Evolutionary conservation across 371 early-diverging fungal genomes (phyloP).

Genomic region (Polyrhizophydium stewartii): DNA sequence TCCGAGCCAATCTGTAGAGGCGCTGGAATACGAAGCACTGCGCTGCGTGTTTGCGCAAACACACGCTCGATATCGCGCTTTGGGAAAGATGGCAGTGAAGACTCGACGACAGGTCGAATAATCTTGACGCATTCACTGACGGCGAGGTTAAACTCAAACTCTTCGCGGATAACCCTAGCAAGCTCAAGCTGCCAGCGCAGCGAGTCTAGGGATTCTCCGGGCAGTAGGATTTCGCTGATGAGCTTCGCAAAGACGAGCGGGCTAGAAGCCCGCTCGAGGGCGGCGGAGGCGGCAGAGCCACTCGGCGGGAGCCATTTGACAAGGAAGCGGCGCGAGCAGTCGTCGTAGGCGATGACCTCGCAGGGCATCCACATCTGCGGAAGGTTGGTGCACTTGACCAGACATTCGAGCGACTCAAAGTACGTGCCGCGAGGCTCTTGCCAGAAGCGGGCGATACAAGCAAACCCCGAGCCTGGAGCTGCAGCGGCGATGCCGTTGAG

Average conservation of each 20-base stretch:
- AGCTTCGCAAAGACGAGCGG: not conserved
- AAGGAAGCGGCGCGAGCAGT: not conserved
- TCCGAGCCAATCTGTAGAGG: too few species aligned
- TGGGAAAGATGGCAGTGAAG: not conserved
- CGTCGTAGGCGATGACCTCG: not conserved
- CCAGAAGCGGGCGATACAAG: not conserved
- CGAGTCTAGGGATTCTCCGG: not conserved
- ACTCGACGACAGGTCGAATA: not conserved
- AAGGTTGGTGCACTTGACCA: not conserved
- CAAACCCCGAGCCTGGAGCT: not conserved
- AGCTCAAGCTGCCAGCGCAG: not conserved
- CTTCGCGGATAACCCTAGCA: not conserved
- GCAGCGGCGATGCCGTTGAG: not conserved
- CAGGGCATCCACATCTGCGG: slow-evolving; percentile 1
- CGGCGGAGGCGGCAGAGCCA: too few species aligned
- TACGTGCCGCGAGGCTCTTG: not conserved
- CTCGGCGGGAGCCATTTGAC: not conserved
- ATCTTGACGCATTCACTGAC: not conserved
- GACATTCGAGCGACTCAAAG: slow-evolving; percentile 1
- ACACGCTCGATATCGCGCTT: not conserved
- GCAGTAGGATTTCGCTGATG: not conserved
- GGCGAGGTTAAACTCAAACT: slow-evolving; percentile 1
- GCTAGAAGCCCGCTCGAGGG: too few species aligned
- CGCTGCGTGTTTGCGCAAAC: not conserved
- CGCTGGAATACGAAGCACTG: too few species aligned